Percentiles rank a stretch among this genome's conserved stretches.
Evolutionary conservation across 306 rosid genomes (phyloP).

Genomic region (Prunus mume): DNA sequence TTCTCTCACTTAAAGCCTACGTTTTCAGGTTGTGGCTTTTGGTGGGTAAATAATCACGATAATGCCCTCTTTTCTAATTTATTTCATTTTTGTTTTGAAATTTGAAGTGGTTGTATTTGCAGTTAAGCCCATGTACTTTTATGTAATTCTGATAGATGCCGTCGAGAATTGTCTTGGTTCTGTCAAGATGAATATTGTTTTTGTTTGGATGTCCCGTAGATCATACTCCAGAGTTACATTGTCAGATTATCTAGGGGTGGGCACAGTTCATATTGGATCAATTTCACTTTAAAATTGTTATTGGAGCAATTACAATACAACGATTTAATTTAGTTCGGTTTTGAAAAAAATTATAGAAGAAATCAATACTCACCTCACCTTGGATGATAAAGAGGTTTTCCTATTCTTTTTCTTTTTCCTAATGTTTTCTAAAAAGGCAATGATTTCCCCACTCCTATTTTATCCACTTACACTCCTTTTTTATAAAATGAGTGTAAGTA

Average conservation of each 20-base stretch:
- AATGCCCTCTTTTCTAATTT: slow-evolving; percentile 37
- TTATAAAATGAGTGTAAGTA: no score
- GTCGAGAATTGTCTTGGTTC: background rate
- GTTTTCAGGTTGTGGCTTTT: slow-evolving; percentile 35
- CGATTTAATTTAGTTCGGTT: accelerated
- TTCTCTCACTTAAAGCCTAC: slow-evolving; percentile 56
- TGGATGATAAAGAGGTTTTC: no score
- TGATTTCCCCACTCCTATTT: no score
- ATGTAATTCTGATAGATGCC: background rate
- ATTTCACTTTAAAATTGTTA: no score
- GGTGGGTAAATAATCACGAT: slow-evolving; percentile 48
- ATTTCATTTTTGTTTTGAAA: slow-evolving; percentile 34
- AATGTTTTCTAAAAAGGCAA: background rate
- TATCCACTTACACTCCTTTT: no score
- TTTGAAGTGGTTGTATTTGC: slow-evolving; percentile 32
- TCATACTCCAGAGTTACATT: background rate
- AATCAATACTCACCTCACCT: no score
- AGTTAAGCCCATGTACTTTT: slow-evolving; percentile 10
- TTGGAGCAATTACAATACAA: no score
- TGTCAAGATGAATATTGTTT: background rate
- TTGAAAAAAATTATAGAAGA: no score
- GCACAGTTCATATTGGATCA: accelerated
- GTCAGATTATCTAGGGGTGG: no score
- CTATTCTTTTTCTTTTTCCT: background rate
- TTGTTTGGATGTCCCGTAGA: background rate